Evolutionary conservation across 192 early-diverging fungal genomes (phyloP).

Genomic region (Linnemannia elongata): DNA sequence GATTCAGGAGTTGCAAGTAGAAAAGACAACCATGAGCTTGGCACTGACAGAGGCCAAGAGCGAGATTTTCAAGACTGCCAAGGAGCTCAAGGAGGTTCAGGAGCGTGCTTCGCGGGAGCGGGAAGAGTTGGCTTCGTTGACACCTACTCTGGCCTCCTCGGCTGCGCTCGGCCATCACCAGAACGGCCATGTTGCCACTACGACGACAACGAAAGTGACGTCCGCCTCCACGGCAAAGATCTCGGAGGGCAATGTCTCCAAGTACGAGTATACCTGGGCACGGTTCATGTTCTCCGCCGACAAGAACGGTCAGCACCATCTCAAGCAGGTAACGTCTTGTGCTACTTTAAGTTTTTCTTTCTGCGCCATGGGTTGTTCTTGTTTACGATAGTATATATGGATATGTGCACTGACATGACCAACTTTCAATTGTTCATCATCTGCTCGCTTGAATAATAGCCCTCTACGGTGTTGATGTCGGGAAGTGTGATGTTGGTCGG

Average conservation of each 20-base stretch:
- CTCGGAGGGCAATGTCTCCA: conserved; percentile 1
- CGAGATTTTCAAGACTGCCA: not conserved
- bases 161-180: conserved; percentile 12
- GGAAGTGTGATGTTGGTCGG: conserved; percentile 50
- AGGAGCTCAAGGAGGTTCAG: conserved; percentile 18
- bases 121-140: conserved; percentile 14
- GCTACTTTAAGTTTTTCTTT: not conserved
- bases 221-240: not conserved
- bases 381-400: not conserved
- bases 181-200: not conserved
- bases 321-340: conserved; percentile 29
- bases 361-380: too few relatives aligned
- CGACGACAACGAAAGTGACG: not conserved
- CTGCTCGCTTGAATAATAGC: not conserved
- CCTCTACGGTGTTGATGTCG: conserved; percentile 36
- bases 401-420: not conserved
- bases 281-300: conserved; percentile 19
- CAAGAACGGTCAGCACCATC: conserved; percentile 17
- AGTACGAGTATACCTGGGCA: conserved; percentile 37
- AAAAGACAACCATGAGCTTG: conserved; percentile 8
- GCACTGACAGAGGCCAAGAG: conserved; percentile 12
- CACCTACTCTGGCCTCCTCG: conserved; percentile 14
- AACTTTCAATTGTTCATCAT: not conserved
- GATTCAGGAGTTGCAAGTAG: conserved; percentile 5
- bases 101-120: not conserved